phyloP scores from a whole-genome alignment of 2,329 filamentous ascomycete genomes.

The Grosmannia huntii region DNA sequence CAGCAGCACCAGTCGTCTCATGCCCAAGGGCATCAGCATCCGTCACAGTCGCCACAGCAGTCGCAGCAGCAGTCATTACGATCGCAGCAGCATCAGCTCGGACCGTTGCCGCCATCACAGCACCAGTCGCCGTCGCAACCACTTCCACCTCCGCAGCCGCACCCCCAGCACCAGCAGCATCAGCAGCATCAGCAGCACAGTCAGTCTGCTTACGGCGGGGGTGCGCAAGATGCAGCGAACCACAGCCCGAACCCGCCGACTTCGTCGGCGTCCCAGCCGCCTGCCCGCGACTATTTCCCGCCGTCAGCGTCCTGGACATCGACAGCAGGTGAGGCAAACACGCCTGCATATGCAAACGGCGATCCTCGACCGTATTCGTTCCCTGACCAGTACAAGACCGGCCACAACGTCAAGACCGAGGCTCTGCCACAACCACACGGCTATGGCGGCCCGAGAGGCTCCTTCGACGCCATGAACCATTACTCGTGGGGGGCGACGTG shows the following conservation, averaged over 20 bases:
- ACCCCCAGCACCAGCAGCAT: slow-evolving; percentile 2
- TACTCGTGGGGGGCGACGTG: slow-evolving; percentile 43
- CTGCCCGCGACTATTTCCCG: slow-evolving; percentile 40
- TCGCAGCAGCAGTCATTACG: slow-evolving; percentile 7
- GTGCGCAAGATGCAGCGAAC: slow-evolving; percentile 4
- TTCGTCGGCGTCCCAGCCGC: slow-evolving; percentile 14
- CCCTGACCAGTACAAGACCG: slow-evolving; percentile 34
- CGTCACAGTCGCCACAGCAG: not conserved
- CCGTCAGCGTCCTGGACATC: slow-evolving; percentile 38
- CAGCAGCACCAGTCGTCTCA: slow-evolving; percentile 10
- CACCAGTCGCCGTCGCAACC: slow-evolving; percentile 8
- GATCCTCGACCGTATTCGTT: slow-evolving; percentile 35
- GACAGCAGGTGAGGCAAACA: slow-evolving; percentile 31
- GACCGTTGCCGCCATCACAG: slow-evolving; percentile 2
- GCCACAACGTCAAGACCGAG: slow-evolving; percentile 20
- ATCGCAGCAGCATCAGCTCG: not conserved
- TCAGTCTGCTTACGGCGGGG: slow-evolving; percentile 3
- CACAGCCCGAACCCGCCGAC: slow-evolving; percentile 9
- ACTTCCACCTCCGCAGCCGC: slow-evolving; percentile 7
- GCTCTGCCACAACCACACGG: slow-evolving; percentile 25
- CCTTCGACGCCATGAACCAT: slow-evolving; percentile 38
- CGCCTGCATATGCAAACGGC: slow-evolving; percentile 31
- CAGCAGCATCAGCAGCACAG: slow-evolving; percentile 8
- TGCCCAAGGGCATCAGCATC: not conserved
- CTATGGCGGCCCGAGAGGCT: slow-evolving; percentile 28